phyloP scores from a whole-genome alignment of 2,329 filamentous ascomycete genomes.

The Aspergillus brasiliensis region DNA sequence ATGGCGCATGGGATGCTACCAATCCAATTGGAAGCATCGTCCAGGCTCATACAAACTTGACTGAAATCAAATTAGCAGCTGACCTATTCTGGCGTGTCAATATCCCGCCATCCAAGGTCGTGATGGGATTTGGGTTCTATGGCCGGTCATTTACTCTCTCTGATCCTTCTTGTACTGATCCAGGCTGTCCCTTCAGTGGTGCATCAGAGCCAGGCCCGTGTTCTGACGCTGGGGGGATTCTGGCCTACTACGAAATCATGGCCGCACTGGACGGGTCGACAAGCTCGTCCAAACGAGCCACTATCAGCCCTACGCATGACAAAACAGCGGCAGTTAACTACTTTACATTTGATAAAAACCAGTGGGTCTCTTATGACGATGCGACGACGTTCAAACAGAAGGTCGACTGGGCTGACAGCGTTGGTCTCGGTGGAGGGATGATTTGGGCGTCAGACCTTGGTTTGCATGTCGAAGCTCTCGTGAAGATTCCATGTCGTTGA shows the following conservation, averaged over 20 bases:
- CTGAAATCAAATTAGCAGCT: background rate
- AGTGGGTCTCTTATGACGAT: constrained; percentile 20
- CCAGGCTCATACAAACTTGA: constrained; percentile 23
- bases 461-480: too few species aligned
- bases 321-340: constrained; percentile 15
- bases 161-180: background rate
- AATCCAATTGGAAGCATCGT: constrained; percentile 20
- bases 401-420: constrained; percentile 4
- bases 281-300: background rate
- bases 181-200: constrained; percentile 9
- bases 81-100: constrained; percentile 6
- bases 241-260: constrained; percentile 12
- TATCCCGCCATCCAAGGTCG: background rate
- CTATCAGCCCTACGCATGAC: constrained; percentile 3
- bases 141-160: constrained; percentile 7
- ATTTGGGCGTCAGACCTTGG: constrained; percentile 17
- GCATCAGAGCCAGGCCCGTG: background rate
- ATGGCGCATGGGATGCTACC: constrained; percentile 23
- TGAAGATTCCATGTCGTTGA: too few species aligned
- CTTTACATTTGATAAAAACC: constrained; percentile 6
- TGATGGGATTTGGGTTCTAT: constrained; percentile 9
- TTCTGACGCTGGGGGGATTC: constrained; percentile 5
- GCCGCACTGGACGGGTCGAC: background rate
- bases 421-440: constrained; percentile 9
- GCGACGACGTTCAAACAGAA: constrained; percentile 13